Evolutionary conservation across 2,329 filamentous ascomycete genomes (phyloP).

Genomic region (Colletotrichum aenigma): DNA sequence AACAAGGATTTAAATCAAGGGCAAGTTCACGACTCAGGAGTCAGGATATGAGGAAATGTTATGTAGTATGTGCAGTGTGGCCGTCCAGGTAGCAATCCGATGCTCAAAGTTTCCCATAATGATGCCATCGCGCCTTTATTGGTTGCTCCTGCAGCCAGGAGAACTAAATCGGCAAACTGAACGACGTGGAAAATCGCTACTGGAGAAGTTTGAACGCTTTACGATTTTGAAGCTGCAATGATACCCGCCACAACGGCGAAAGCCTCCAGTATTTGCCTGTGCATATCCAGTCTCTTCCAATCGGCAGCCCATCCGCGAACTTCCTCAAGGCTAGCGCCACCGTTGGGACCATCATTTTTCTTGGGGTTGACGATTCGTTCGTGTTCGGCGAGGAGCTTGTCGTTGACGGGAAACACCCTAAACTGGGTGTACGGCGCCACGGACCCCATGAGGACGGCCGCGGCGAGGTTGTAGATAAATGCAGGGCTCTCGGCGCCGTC

Average conservation of each 20-base stretch:
- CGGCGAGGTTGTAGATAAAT: neutral
- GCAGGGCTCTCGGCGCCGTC: neutral
- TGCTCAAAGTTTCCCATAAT: neutral
- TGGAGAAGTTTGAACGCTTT: neutral
- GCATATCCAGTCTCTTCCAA: neutral
- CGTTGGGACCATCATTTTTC: neutral
- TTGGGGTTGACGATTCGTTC: neutral
- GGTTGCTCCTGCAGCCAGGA: neutral
- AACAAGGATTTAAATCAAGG: neutral
- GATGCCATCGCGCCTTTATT: neutral
- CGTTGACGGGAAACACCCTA: neutral
- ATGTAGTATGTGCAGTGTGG: neutral
- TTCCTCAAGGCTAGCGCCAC: neutral
- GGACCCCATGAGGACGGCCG: neutral
- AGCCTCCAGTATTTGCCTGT: neutral
- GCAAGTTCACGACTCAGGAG: neutral
- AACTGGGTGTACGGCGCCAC: neutral
- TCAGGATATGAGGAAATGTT: neutral
- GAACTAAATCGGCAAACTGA: accelerated
- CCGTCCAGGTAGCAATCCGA: neutral
- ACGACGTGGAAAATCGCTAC: neutral
- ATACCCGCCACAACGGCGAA: neutral
- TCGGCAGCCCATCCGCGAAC: neutral
- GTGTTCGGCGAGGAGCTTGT: neutral
- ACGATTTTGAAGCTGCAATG: neutral